Evolutionary conservation across 306 rosid species (phyloP).

Genomic region (Ceratonia siliqua): DNA sequence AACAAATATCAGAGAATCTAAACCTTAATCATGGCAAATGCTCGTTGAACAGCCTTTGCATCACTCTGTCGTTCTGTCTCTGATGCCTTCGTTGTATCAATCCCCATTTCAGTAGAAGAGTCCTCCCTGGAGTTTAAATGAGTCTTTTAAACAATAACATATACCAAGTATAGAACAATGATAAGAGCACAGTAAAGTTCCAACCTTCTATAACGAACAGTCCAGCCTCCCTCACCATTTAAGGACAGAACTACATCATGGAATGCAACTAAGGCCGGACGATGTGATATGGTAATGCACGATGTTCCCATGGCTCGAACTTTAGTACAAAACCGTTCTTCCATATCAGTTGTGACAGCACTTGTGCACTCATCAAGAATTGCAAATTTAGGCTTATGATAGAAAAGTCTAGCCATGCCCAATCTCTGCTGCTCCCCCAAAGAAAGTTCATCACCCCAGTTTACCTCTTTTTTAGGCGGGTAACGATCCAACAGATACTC

Average conservation of each 20-base stretch:
- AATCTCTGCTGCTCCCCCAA: constrained; percentile 97
- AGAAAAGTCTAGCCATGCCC: constrained; percentile 99
- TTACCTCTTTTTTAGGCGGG: constrained; percentile 82
- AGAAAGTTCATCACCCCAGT: constrained; percentile 98
- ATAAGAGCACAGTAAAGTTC: constrained; percentile 29
- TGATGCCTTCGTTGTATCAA: constrained; percentile 44
- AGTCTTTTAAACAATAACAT: constrained; percentile 38
- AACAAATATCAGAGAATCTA: constrained; percentile 27
- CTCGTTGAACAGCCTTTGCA: constrained; percentile 90
- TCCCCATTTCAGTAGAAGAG: constrained; percentile 56
- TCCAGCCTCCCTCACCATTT: constrained; percentile 99
- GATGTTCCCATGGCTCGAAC: constrained; percentile 99
- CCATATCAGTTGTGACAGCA: constrained; percentile 99
- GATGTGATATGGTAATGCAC: constrained; percentile 98
- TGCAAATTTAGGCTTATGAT: constrained; percentile 97
- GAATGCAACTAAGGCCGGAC: constrained; percentile 97
- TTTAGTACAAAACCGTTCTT: constrained; percentile 96
- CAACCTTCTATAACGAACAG: constrained; percentile 79
- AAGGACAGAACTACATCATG: constrained; percentile 93
- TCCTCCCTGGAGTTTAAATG: constrained; percentile 68
- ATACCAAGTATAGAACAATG: constrained; percentile 21
- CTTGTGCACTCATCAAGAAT: constrained; percentile 99
- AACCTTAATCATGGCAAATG: constrained; percentile 73
- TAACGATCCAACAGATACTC: constrained; percentile 93
- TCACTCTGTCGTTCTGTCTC: constrained; percentile 77